These are phyloP conservation scores for Moesziomyces antarcticus DNA, from an alignment of 1,284 basidiomycete genomes.

Conservation along the genomic window DNA sequence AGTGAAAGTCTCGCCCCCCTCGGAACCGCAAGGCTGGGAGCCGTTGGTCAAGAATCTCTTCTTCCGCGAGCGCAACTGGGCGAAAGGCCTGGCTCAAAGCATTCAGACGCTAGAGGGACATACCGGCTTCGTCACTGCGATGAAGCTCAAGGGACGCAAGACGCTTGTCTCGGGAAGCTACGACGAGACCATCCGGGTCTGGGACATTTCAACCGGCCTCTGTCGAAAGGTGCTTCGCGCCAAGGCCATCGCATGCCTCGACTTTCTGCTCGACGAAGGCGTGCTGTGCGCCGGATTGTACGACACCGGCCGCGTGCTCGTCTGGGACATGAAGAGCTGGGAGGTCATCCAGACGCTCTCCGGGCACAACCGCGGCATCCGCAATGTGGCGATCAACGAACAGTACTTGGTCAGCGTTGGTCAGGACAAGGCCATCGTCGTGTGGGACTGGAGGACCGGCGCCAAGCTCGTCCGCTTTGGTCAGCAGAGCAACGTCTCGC, in stretches of 20 bases:
- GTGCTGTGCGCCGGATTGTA: slow-evolving; percentile 92
- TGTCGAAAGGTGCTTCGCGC: slow-evolving; percentile 82
- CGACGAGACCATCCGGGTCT: slow-evolving; percentile 73
- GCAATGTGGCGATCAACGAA: slow-evolving; percentile 85
- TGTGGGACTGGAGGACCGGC: slow-evolving; percentile 77
- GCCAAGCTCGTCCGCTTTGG: slow-evolving; percentile 89
- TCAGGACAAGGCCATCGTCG: slow-evolving; percentile 87
- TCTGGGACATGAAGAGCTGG: slow-evolving; percentile 45
- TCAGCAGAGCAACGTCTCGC: slow-evolving; percentile 90
- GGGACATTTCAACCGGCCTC: slow-evolving; percentile 74
- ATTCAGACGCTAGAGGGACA: slow-evolving; percentile 83
- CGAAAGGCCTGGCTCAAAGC: slow-evolving; percentile 75
- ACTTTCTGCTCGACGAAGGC: slow-evolving; percentile 84
- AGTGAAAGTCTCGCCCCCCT: slow-evolving; percentile 59
- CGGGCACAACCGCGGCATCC: slow-evolving; percentile 75
- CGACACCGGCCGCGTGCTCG: slow-evolving; percentile 76
- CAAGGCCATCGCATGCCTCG: slow-evolving; percentile 88
- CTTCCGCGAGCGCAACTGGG: slow-evolving; percentile 87
- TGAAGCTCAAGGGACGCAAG: slow-evolving; percentile 76
- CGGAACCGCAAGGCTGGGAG: slow-evolving; percentile 69
- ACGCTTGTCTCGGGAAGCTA: slow-evolving; percentile 85
- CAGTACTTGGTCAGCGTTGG: slow-evolving; percentile 88
- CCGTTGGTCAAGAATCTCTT: slow-evolving; percentile 82
- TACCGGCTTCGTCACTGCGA: slow-evolving; percentile 85
- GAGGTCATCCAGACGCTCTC: slow-evolving; percentile 75